Percentiles rank a stretch among this genome's conserved stretches.
Evolutionary conservation across 139 green algal species (phyloP).

Genomic region (Asterochloris sp.): DNA sequence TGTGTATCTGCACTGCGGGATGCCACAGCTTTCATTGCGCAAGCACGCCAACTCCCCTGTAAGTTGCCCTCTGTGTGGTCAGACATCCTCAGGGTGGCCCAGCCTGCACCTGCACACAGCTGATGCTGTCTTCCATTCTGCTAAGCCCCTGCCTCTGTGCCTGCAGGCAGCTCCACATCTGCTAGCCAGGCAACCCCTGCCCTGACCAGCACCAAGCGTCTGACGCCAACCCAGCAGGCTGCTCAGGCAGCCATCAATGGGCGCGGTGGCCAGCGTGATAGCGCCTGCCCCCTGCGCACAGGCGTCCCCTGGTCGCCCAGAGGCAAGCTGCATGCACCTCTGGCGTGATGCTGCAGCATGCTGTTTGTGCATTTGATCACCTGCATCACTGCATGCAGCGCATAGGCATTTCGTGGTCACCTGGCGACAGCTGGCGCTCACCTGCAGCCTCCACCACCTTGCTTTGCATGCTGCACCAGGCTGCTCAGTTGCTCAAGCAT

Average conservation of each 20-base stretch:
- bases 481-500: too few species aligned
- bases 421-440: not conserved
- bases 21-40: too few species aligned
- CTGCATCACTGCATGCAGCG: not conserved
- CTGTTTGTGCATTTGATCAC: not conserved
- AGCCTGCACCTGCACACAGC: too few species aligned
- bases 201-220: constrained; percentile 31
- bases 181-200: not conserved
- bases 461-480: not conserved
- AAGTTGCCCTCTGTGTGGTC: too few species aligned
- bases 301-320: constrained; percentile 51
- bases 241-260: constrained; percentile 37
- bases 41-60: too few species aligned
- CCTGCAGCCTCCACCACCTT: not conserved
- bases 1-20: too few species aligned
- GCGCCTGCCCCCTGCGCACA: constrained; percentile 52
- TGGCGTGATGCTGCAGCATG: not conserved
- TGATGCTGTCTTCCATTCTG: too few species aligned
- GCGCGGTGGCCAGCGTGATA: constrained; percentile 22
- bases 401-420: not conserved
- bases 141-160: too few species aligned
- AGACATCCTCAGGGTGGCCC: too few species aligned
- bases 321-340: constrained; percentile 8
- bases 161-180: not conserved
- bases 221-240: constrained; percentile 43